Conservation (phyloP, 352 stramenopile genomes). For the Phytophthora pisi region DNA sequence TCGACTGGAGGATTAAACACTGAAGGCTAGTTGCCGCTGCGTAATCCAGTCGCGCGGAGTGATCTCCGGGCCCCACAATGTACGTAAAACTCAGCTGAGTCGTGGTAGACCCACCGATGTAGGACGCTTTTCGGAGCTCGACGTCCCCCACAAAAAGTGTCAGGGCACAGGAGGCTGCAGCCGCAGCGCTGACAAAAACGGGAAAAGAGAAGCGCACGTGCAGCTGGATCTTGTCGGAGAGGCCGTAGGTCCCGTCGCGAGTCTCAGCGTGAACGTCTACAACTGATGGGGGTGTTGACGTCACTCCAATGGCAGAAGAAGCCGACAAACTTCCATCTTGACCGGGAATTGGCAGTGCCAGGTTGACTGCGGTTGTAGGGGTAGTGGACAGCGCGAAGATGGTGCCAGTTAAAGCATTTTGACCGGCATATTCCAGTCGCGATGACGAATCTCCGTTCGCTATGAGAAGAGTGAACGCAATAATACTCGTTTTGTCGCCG, state of each 20-base stretch:
- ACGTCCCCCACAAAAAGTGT: slow-evolving; percentile 50
- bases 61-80: slow-evolving; percentile 51
- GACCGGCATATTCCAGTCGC: slow-evolving; percentile 46
- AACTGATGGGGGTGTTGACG: slow-evolving; percentile 48
- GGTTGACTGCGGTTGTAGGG: slow-evolving; percentile 32
- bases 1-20: slow-evolving; percentile 60
- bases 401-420: slow-evolving; percentile 41
- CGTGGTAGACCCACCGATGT: slow-evolving; percentile 57
- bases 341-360: slow-evolving; percentile 41
- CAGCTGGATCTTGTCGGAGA: slow-evolving; percentile 45
- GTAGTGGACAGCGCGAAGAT: slow-evolving; percentile 59
- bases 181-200: slow-evolving; percentile 39
- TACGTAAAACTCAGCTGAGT: slow-evolving; percentile 63
- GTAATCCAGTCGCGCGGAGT: slow-evolving; percentile 57
- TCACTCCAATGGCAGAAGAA: slow-evolving; percentile 42
- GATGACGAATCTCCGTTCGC: slow-evolving; percentile 33
- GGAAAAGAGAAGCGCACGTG: slow-evolving; percentile 60
- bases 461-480: slow-evolving; percentile 57
- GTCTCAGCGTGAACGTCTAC: slow-evolving; percentile 30
- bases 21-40: slow-evolving; percentile 41
- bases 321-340: slow-evolving; percentile 43
- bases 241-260: slow-evolving; percentile 56
- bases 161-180: slow-evolving; percentile 39
- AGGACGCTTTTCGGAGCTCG: slow-evolving; percentile 41
- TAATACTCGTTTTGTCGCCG: slow-evolving; percentile 37